These are phyloP conservation scores for Glarea lozoyensis DNA, from an alignment of 495 filamentous ascomycete species.

Conservation along the genomic window DNA sequence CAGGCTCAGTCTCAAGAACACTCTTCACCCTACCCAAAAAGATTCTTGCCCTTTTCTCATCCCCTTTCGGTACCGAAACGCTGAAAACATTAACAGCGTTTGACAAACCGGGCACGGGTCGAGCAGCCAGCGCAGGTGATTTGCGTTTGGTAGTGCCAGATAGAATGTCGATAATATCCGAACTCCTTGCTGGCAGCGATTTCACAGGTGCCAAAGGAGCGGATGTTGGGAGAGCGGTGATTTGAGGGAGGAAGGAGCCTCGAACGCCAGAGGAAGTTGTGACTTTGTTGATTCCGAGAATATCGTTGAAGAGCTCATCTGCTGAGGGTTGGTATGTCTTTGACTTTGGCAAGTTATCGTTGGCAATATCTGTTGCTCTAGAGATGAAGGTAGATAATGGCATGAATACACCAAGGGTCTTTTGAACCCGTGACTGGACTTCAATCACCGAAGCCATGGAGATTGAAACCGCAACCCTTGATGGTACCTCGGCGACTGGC, in stretches of 20 bases:
- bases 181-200: slow-evolving; percentile 25
- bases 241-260: slow-evolving; percentile 63
- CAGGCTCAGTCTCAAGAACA: slow-evolving; percentile 75
- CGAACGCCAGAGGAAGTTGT: slow-evolving; percentile 36
- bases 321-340: slow-evolving; percentile 50
- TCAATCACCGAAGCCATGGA: slow-evolving; percentile 68
- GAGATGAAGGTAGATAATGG: slow-evolving; percentile 82
- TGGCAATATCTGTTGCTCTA: slow-evolving; percentile 75
- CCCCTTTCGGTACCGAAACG: slow-evolving; percentile 61
- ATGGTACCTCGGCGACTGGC: slow-evolving; percentile 35
- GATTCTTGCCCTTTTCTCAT: slow-evolving; percentile 68
- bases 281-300: slow-evolving; percentile 64
- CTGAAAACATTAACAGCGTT: slow-evolving; percentile 70
- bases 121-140: slow-evolving; percentile 21
- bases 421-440: slow-evolving; percentile 70
- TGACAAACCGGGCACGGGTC: slow-evolving; percentile 16
- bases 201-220: slow-evolving; percentile 17
- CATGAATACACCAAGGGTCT: slow-evolving; percentile 64
- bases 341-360: slow-evolving; percentile 68
- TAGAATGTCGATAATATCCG: slow-evolving; percentile 75
- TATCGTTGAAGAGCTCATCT: slow-evolving; percentile 80
- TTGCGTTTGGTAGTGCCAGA: slow-evolving; percentile 32
- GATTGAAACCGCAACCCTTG: slow-evolving; percentile 62
- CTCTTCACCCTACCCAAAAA: slow-evolving; percentile 81
- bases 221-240: slow-evolving; percentile 48